Evolutionary conservation across 2,329 filamentous ascomycete species (phyloP).

Genomic region (Metarhizium album): DNA sequence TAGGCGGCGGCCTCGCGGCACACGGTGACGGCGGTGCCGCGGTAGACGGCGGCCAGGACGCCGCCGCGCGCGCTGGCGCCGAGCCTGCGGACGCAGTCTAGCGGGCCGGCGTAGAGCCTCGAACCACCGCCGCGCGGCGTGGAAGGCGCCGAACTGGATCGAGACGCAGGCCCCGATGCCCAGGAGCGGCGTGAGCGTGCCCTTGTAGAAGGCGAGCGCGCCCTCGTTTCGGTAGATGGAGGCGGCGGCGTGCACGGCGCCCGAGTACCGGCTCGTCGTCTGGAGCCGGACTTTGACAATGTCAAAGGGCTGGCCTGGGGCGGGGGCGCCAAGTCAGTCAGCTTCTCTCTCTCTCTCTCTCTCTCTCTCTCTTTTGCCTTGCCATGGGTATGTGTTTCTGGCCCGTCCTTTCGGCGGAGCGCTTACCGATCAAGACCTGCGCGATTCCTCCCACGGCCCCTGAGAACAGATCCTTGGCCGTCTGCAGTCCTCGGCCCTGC

Average conservation of each 20-base stretch:
- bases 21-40: constrained; percentile 77
- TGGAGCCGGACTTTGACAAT: constrained; percentile 97
- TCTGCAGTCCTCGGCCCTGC: constrained; percentile 36
- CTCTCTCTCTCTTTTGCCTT: too few relatives aligned
- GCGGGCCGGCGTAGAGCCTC: constrained; percentile 79
- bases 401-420: not conserved
- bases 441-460: constrained; percentile 87
- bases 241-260: constrained; percentile 67
- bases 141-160: constrained; percentile 97
- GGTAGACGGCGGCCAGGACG: constrained; percentile 66
- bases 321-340: too few relatives aligned
- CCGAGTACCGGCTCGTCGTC: constrained; percentile 71
- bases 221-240: constrained; percentile 86
- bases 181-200: constrained; percentile 85
- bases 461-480: constrained; percentile 80
- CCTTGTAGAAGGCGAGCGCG: constrained; percentile 91
- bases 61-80: constrained; percentile 49
- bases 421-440: constrained; percentile 78
- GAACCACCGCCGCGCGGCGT: constrained; percentile 77
- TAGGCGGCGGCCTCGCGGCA: constrained; percentile 89
- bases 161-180: constrained; percentile 96
- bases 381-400: not conserved
- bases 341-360: too few relatives aligned
- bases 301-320: constrained; percentile 63
- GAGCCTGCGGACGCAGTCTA: constrained; percentile 86